These are phyloP conservation scores for Stenogyne calaminthoides DNA, from an alignment of 305 asterid genomes.

Conservation along the genomic window DNA sequence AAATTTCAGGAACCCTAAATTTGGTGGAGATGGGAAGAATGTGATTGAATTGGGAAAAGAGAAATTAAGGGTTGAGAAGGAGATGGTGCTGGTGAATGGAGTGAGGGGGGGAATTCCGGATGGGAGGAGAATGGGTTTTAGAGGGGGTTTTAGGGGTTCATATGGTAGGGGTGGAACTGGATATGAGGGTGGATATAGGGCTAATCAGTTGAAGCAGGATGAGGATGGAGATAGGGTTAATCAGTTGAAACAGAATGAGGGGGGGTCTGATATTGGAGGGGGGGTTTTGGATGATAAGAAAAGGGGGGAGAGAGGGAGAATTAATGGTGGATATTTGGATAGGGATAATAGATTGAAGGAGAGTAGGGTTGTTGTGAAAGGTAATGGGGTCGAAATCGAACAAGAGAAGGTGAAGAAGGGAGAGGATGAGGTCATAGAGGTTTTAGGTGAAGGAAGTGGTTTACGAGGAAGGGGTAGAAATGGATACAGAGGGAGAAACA, in stretches of 20 bases:
- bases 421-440: slow-evolving; percentile 8
- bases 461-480: not conserved
- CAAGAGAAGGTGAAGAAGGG: not conserved
- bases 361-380: not conserved
- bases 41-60: not conserved
- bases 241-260: slow-evolving; percentile 18
- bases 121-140: slow-evolving; percentile 18
- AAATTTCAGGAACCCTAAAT: not conserved
- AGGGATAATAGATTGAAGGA: not conserved
- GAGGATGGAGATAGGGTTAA: slow-evolving; percentile 16
- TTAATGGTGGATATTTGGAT: not conserved
- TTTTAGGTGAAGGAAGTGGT: not conserved
- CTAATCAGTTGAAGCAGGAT: not conserved
- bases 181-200: not conserved
- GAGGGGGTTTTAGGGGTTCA: slow-evolving; percentile 14
- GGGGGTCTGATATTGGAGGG: not conserved
- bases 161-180: too few species aligned
- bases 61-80: slow-evolving; percentile 1
- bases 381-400: not conserved
- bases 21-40: slow-evolving; percentile 15
- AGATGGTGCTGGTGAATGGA: slow-evolving; percentile 24
- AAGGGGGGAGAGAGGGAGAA: not conserved
- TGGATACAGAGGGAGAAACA: slow-evolving; percentile 13
- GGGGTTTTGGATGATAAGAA: slow-evolving; percentile 17
- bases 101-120: slow-evolving; percentile 17